Percentiles rank a stretch among this genome's conserved stretches.
These are phyloP conservation scores for Cutaneotrichosporon cavernicola DNA, from an alignment of 1,284 basidiomycete genomes.

Conservation along the genomic window DNA sequence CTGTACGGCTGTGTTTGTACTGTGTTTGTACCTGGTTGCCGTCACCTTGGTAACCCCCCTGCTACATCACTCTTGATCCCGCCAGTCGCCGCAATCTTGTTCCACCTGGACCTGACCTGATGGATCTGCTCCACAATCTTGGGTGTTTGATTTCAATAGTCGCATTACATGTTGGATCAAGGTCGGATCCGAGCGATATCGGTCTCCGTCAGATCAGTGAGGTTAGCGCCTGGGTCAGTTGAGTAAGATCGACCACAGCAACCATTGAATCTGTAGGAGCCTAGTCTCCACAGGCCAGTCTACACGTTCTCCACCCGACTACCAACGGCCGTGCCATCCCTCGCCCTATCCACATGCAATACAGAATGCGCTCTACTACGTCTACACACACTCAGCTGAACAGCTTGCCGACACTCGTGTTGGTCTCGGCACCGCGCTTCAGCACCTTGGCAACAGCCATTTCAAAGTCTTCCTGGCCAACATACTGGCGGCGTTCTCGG, in stretches of 20 bases:
- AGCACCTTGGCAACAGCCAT: slow-evolving; percentile 95
- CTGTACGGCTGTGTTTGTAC: too few relatives aligned
- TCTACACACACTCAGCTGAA: slow-evolving; percentile 56
- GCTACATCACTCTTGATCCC: too few relatives aligned
- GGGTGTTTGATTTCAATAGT: too few relatives aligned
- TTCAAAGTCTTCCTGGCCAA: slow-evolving; percentile 98
- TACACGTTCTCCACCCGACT: neutral
- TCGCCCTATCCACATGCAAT: neutral
- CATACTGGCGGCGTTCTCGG: slow-evolving; percentile 90
- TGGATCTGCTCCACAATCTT: too few relatives aligned
- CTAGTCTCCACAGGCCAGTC: neutral
- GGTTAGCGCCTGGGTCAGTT: too few relatives aligned
- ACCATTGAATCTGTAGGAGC: neutral
- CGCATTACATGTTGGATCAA: too few relatives aligned
- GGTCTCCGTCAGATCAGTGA: too few relatives aligned
- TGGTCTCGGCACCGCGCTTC: slow-evolving; percentile 89
- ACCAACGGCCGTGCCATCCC: neutral
- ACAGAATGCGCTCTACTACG: slow-evolving; percentile 1
- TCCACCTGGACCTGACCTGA: too few relatives aligned
- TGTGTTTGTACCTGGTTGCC: too few relatives aligned
- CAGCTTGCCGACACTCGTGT: slow-evolving; percentile 84
- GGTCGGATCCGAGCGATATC: too few relatives aligned
- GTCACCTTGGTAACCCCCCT: too few relatives aligned
- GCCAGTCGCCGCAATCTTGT: too few relatives aligned
- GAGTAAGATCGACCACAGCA: neutral